Percentiles rank a stretch among this genome's conserved stretches.
Evolutionary conservation across 2,329 filamentous ascomycete genomes (phyloP).

Genomic region (Lojkania enalia): DNA sequence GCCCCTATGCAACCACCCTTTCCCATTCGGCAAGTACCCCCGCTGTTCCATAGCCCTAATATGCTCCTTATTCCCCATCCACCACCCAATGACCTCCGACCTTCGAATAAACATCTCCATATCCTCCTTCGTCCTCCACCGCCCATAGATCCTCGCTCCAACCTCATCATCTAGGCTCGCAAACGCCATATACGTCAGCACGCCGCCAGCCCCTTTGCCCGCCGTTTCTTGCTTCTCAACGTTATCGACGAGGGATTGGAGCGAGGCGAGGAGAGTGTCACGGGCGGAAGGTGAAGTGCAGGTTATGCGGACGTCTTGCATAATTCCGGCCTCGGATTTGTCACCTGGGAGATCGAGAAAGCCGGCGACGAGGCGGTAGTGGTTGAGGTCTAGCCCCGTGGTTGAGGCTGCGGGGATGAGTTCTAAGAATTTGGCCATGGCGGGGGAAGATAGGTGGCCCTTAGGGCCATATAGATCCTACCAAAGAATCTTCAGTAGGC

Average conservation of each 20-base stretch:
- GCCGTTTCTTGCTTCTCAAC: conserved; percentile 12
- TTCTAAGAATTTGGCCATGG: conserved; percentile 37
- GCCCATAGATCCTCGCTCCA: conserved; percentile 29
- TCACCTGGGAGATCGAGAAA: conserved; percentile 33
- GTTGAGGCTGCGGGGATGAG: conserved; percentile 32
- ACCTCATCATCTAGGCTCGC: conserved; percentile 34
- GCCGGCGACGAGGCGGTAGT: conserved; percentile 34
- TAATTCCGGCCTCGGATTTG: conserved; percentile 28
- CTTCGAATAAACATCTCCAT: conserved; percentile 30
- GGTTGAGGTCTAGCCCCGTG: conserved; percentile 40
- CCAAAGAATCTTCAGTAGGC: too few species aligned
- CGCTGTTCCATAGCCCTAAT: conserved; percentile 35
- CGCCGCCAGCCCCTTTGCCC: conserved; percentile 1
- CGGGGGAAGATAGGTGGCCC: conserved; percentile 33
- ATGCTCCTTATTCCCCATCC: conserved; percentile 29
- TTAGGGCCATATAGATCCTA: conserved; percentile 36
- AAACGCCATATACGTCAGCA: conserved; percentile 35
- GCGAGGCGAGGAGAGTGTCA: conserved; percentile 3
- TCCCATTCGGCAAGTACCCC: conserved; percentile 37
- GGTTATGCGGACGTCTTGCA: conserved; percentile 35
- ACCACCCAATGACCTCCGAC: conserved; percentile 30
- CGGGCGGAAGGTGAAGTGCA: conserved; percentile 14
- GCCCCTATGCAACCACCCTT: conserved; percentile 37
- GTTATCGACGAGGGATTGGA: conserved; percentile 18
- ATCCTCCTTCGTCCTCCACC: conserved; percentile 30